phyloP scores from a whole-genome alignment of 192 early-diverging fungal species.

The Backusella tarrabulga region DNA sequence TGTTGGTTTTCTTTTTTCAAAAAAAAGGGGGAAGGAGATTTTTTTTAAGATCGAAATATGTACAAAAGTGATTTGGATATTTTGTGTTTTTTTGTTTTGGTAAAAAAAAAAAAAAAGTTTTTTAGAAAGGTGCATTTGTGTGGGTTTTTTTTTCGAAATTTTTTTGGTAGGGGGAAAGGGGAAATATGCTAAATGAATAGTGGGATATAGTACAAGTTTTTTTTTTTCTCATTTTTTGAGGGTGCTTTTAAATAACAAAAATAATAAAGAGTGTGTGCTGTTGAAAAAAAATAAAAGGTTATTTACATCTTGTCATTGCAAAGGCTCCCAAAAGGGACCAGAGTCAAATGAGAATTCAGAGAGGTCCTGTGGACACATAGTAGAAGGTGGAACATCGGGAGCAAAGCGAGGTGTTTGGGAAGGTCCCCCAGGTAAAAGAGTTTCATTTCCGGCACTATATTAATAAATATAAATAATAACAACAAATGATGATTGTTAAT shows the following conservation, averaged over 20 bases:
- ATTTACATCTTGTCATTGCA: not conserved
- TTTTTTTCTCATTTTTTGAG: too few relatives aligned
- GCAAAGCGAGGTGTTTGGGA: conserved; percentile 13
- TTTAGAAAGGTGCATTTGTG: too few relatives aligned
- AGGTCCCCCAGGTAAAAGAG: not conserved
- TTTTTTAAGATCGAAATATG: too few relatives aligned
- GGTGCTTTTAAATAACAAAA: not conserved
- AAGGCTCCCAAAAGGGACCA: conserved; percentile 10
- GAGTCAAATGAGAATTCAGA: conserved; percentile 16
- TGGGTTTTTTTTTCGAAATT: too few relatives aligned
- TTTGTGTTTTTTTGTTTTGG: too few relatives aligned
- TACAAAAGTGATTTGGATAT: too few relatives aligned
- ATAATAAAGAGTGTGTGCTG: not conserved
- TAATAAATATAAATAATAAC: conserved; percentile 1
- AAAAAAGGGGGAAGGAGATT: too few relatives aligned
- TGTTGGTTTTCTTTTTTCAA: too few relatives aligned
- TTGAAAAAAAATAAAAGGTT: conserved; percentile 1
- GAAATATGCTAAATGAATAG: too few relatives aligned
- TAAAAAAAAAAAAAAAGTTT: too few relatives aligned
- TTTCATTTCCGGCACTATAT: not conserved
- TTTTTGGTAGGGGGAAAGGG: too few relatives aligned
- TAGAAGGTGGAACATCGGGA: conserved; percentile 16
- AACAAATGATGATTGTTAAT: not conserved
- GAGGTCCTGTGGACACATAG: conserved; percentile 24
- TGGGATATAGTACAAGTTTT: too few relatives aligned